Evolutionary conservation across 768 basidiomycete genomes (phyloP).

Genomic region (Clavaria fumosa): DNA sequence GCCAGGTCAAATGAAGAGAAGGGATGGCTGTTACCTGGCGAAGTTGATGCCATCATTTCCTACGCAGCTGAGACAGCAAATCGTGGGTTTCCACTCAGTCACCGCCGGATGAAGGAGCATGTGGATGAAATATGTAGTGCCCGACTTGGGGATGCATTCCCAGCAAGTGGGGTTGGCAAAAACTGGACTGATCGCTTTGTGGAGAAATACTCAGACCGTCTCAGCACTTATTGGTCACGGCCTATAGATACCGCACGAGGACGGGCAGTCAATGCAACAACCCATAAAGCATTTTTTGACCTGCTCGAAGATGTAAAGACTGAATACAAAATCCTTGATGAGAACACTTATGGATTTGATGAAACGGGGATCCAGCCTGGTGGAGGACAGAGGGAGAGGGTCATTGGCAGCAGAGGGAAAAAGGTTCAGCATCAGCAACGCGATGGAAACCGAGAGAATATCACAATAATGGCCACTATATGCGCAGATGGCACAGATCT

Average conservation of each 20-base stretch:
- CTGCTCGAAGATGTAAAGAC: constrained; percentile 16
- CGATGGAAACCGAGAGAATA: constrained; percentile 19
- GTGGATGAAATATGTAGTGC: constrained; percentile 16
- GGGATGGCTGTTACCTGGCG: constrained; percentile 15
- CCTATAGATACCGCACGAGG: not conserved
- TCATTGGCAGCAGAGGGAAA: constrained; percentile 16
- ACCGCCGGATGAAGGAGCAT: constrained; percentile 15
- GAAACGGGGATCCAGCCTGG: constrained; percentile 20
- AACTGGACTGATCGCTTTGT: constrained; percentile 22
- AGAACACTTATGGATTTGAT: constrained; percentile 22
- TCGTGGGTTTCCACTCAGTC: constrained; percentile 22
- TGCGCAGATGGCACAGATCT: constrained; percentile 23
- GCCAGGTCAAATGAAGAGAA: constrained; percentile 15
- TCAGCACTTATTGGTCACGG: constrained; percentile 17
- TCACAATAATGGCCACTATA: constrained; percentile 22
- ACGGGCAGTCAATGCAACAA: constrained; percentile 21
- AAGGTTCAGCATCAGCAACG: constrained; percentile 18
- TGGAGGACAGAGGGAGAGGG: constrained; percentile 13
- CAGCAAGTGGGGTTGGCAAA: constrained; percentile 18
- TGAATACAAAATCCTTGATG: constrained; percentile 5
- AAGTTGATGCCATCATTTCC: constrained; percentile 18
- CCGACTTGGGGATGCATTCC: constrained; percentile 17
- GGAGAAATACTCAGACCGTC: constrained; percentile 14
- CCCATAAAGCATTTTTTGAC: constrained; percentile 20
- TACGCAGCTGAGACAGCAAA: constrained; percentile 16